phyloP scores from a whole-genome alignment of 2,329 filamentous ascomycete species.

The Leptosphaerulina australis region DNA sequence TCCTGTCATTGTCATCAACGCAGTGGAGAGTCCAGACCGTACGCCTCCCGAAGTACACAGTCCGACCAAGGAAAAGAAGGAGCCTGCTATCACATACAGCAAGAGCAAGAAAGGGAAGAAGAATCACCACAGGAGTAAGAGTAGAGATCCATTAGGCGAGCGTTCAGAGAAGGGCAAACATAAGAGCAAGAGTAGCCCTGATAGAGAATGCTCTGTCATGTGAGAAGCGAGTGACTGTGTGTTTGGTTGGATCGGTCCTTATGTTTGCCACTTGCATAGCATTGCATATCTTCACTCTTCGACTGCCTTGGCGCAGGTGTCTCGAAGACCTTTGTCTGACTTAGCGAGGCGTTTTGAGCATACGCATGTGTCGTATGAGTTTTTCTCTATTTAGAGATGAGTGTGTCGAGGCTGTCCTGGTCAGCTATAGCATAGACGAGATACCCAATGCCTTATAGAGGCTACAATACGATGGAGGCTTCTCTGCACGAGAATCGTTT shows the following conservation, averaged over 20 bases:
- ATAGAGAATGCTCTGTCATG: slow-evolving; percentile 55
- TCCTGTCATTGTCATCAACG: slow-evolving; percentile 38
- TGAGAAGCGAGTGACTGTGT: slow-evolving; percentile 29
- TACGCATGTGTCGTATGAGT: slow-evolving; percentile 7
- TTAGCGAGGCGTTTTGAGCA: slow-evolving; percentile 36
- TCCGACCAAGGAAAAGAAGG: slow-evolving; percentile 34
- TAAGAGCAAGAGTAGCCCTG: slow-evolving; percentile 44
- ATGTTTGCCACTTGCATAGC: slow-evolving; percentile 4
- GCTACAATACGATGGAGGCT: neutral
- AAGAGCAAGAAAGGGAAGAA: slow-evolving; percentile 44
- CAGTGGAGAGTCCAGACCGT: slow-evolving; percentile 16
- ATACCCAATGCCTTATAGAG: slow-evolving; percentile 24
- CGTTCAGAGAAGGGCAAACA: slow-evolving; percentile 33
- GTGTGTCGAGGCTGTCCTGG: neutral
- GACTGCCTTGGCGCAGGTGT: neutral
- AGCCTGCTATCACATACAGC: slow-evolving; percentile 28
- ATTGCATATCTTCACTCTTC: slow-evolving; percentile 5
- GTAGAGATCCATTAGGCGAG: slow-evolving; percentile 46
- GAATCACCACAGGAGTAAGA: slow-evolving; percentile 48
- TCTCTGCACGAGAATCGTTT: neutral
- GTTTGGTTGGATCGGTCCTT: neutral
- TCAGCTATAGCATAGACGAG: slow-evolving; percentile 28
- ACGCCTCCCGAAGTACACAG: slow-evolving; percentile 15
- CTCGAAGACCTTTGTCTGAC: slow-evolving; percentile 9
- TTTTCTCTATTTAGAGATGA: neutral